Conservation (phyloP, 345 rosid species). For the Linum tenue region DNA sequence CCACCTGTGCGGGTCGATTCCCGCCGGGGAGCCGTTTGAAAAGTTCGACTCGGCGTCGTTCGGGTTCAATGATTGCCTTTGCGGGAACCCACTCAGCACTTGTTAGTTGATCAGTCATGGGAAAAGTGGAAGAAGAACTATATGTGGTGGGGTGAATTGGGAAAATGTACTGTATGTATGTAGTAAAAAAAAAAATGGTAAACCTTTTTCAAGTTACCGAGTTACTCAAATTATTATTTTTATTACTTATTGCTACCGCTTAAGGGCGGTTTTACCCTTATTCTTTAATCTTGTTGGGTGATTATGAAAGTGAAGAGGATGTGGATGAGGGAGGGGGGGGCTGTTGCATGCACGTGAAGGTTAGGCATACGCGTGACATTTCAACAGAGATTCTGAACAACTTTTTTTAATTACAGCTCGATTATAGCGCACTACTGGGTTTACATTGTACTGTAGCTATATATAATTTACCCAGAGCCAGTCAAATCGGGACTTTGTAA, state of each 20-base stretch:
- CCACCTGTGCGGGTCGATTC: constrained; percentile 81
- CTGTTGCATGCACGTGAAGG: constrained; percentile 17
- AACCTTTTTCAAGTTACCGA: background rate
- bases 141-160: too few species aligned
- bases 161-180: background rate
- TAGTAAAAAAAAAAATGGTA: background rate
- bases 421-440: too few species aligned
- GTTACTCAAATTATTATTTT: background rate
- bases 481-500: too few species aligned
- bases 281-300: background rate
- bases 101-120: constrained; percentile 26
- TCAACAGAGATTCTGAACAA: background rate
- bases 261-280: background rate
- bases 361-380: constrained; percentile 6
- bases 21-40: constrained; percentile 70
- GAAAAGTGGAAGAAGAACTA: too few species aligned
- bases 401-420: too few species aligned
- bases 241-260: background rate
- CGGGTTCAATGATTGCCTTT: constrained; percentile 58
- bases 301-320: constrained; percentile 1
- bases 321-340: background rate
- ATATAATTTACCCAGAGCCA: too few species aligned
- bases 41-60: constrained; percentile 64
- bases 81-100: constrained; percentile 69
- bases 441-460: too few species aligned